These are phyloP conservation scores for Akanthomyces muscarius DNA, from an alignment of 2,329 filamentous ascomycete genomes.

Conservation along the genomic window DNA sequence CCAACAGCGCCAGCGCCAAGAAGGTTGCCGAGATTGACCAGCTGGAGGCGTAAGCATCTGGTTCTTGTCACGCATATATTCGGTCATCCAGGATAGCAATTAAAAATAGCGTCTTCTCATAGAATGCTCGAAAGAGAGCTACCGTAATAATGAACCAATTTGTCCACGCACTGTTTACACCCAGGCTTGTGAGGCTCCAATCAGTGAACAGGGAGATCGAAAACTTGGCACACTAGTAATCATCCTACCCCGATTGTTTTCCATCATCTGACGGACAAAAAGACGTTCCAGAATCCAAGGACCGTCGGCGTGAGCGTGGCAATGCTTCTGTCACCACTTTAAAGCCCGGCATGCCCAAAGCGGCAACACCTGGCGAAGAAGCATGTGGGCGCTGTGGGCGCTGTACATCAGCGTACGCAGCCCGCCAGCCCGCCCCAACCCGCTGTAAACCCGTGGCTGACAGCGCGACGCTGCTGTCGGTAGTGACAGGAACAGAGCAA, in stretches of 20 bases:
- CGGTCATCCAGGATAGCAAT: too few relatives aligned
- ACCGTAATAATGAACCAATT: background rate
- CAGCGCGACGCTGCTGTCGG: background rate
- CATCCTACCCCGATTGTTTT: background rate
- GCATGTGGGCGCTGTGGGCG: background rate
- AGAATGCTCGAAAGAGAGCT: background rate
- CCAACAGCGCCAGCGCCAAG: constrained; percentile 42
- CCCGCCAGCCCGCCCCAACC: background rate
- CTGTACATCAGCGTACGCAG: background rate
- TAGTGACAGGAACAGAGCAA: too few relatives aligned
- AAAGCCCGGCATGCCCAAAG: constrained; percentile 16
- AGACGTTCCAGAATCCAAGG: background rate
- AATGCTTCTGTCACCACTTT: constrained; percentile 2
- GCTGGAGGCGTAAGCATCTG: constrained; percentile 30
- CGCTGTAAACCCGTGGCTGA: constrained; percentile 4
- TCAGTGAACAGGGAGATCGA: background rate
- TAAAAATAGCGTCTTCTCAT: background rate
- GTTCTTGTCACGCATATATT: background rate
- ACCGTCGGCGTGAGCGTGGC: background rate
- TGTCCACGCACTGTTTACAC: background rate
- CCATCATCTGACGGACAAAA: background rate
- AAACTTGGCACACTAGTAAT: background rate
- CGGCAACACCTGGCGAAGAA: constrained; percentile 5
- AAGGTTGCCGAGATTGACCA: constrained; percentile 42
- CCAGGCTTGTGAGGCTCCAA: background rate